A percentile compares a stretch with the other conserved stretches of the same genome.
phyloP scores from a whole-genome alignment of 257 asterid genomes.

The Solanum paucissectum region DNA sequence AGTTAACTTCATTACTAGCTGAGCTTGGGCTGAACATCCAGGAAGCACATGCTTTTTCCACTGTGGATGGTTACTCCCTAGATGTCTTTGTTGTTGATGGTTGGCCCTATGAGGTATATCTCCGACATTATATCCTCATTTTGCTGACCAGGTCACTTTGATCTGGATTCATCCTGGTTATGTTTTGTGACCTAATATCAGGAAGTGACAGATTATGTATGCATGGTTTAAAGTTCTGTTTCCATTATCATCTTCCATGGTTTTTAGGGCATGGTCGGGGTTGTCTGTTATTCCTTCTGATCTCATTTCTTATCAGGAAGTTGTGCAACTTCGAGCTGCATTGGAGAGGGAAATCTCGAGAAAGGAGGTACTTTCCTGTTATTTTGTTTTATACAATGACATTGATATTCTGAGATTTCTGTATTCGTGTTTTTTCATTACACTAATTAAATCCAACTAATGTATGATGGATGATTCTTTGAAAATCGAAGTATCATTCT shows the following conservation, averaged over 20 bases:
- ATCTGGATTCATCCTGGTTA: background rate
- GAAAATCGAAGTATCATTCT: background rate
- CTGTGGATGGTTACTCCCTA: slow-evolving; percentile 86
- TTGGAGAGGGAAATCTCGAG: slow-evolving; percentile 54
- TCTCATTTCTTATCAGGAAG: slow-evolving; percentile 47
- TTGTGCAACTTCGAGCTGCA: slow-evolving; percentile 63
- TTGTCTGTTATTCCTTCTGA: background rate
- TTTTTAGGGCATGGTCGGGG: background rate
- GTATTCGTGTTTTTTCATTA: background rate
- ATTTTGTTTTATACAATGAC: background rate
- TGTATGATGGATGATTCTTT: background rate
- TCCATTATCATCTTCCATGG: background rate
- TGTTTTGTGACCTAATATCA: background rate
- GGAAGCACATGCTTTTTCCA: slow-evolving; percentile 98
- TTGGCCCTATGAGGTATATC: slow-evolving; percentile 81
- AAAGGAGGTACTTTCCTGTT: slow-evolving; percentile 46
- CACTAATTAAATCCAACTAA: background rate
- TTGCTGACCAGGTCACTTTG: background rate
- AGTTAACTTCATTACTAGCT: slow-evolving; percentile 89
- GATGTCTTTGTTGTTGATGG: slow-evolving; percentile 99
- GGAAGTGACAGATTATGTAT: background rate
- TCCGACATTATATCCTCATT: background rate
- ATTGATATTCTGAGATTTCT: background rate
- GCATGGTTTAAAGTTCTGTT: background rate
- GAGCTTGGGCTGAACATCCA: slow-evolving; percentile 94